Evolutionary conservation across 768 basidiomycete species (phyloP), one percentile per base, ranked within the genome.

Genomic region (Russula dissimulans): DNA sequence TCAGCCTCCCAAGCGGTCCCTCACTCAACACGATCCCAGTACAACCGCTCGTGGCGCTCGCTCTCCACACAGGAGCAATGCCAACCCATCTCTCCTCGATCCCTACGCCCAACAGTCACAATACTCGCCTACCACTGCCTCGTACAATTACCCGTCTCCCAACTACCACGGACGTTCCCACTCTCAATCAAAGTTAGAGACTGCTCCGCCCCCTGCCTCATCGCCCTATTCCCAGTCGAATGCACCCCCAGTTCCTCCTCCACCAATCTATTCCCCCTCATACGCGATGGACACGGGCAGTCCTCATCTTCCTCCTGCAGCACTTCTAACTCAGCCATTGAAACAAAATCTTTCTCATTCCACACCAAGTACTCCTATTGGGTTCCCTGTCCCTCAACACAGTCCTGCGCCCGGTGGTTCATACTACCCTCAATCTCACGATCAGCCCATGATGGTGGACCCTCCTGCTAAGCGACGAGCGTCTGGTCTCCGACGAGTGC

Each of bases 401-500:
- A 77, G 75, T 54, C 77, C 80, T 32, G 72, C 76, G 18, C 74
- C 77, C 56, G 43, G 41, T 48, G 64, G 60, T 3, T 83, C 82
- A 50, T 80, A 81, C 62, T 86, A 83, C 65, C 70, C 81, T 17
- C 80, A 82, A 65, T 44, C 67, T 22, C 60, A 73, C 54, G 83
- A 86, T 60, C 85, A 87, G 60, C 67, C 81, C 59, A 90, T 90
- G 89, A 74, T 77, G 45, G 83, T 91, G n/a, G 89, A 90, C 66
- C 74, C 75, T 11, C 71, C 70, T 38, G 81, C 81, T 62, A 85
- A 82, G 71, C 80, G 86, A 67, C 80, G 89, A 39, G 79, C 85
- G 9, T 79, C 82, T 57, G 95, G 90, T 22, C 87, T 95, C 69
- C 81, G 87, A 69, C 80, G 88, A 61, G 81, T 97, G 17, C 83